A percentile compares a stretch with the other conserved stretches of the same genome.
phyloP scores from a whole-genome alignment of 2,329 filamentous ascomycete species.

The Chrysosporium keratinophilum region DNA sequence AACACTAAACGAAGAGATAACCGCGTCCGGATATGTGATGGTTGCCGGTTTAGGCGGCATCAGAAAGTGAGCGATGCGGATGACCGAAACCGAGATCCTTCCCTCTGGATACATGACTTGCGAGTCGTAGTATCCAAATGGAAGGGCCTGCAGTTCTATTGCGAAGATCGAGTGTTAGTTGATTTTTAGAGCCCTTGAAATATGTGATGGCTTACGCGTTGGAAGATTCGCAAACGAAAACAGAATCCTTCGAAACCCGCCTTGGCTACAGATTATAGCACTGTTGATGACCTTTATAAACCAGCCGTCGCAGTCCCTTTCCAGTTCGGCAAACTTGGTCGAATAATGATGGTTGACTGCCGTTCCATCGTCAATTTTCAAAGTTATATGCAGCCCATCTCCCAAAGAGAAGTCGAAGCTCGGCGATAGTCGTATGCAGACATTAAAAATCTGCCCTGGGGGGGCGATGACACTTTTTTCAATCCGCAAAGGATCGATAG shows the following conservation, averaged over 20 bases:
- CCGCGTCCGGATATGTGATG: not conserved
- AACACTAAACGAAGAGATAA: not conserved
- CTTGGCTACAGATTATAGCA: not conserved
- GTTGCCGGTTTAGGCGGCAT: not conserved
- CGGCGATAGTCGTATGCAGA: conserved; percentile 3
- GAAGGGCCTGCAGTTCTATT: not conserved
- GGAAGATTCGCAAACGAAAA: conserved; percentile 4
- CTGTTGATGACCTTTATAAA: not conserved
- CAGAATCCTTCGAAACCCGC: not conserved
- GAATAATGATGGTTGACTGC: conserved; percentile 11
- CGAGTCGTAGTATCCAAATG: not conserved
- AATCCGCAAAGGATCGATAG: not conserved
- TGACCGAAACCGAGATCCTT: conserved; percentile 2
- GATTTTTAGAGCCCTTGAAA: not conserved
- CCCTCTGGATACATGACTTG: not conserved
- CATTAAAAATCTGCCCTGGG: not conserved
- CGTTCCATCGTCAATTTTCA: conserved; percentile 8
- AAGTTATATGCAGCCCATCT: conserved; percentile 10
- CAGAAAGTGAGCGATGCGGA: not conserved
- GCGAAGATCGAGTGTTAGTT: not conserved
- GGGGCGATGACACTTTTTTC: not conserved
- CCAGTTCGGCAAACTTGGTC: conserved; percentile 8
- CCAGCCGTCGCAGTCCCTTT: not conserved
- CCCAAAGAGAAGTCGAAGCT: not conserved
- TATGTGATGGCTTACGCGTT: not conserved